Base-by-base conservation (phyloP, 1,284 basidiomycete genomes). In the Naganishia sp. region DNA sequence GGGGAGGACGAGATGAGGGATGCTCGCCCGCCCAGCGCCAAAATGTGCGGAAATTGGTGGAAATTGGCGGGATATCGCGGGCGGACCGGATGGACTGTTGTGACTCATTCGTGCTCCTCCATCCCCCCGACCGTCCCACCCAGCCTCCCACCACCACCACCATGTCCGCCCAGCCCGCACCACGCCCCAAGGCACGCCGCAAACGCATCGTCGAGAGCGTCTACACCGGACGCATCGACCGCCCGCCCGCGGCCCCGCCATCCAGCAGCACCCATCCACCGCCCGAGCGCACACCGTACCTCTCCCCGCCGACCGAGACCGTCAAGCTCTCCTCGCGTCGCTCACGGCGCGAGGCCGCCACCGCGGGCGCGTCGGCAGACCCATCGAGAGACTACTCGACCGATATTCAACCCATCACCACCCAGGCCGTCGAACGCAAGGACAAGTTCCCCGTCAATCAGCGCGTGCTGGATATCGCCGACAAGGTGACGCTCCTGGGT, bases 151-250 rank as follows among this genome's bases (percentile, higher is more conserved):
- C 36, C 36, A 13, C 13, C 10, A 39, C 36, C 36, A 39, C 6
- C 36, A 39, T 39, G 36, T 9, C 36, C 36, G 4, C 36, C 36
- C 36, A 13, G 36, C 2, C 36, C 10, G 6, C 36, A 9, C 4
- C 2, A 3, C 36, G 36, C 10, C 48, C 59, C 6, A 61, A 61
- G 10, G 59, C 48, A 23, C 48, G 49, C 7, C 45, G 59, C 15
- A 61, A 61, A 44, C 59, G 59, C 0, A 61, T 61, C 48, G 49
- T 61, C 31, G 48, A 61, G 25, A 52, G 6, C 13, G 49, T 61
- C 36, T 28, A 52, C 33, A 52, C 59, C 13, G 59, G 52, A 44
- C 33, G 11, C 44, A 49, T 18, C 23, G 36, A 16, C 28, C 23
- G 6, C 23, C 21, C 36, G 44, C 6, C 25, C 44, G 4, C 55